Evolutionary conservation across 1,284 basidiomycete genomes (phyloP).

Genomic region (Gomphus sp.): DNA sequence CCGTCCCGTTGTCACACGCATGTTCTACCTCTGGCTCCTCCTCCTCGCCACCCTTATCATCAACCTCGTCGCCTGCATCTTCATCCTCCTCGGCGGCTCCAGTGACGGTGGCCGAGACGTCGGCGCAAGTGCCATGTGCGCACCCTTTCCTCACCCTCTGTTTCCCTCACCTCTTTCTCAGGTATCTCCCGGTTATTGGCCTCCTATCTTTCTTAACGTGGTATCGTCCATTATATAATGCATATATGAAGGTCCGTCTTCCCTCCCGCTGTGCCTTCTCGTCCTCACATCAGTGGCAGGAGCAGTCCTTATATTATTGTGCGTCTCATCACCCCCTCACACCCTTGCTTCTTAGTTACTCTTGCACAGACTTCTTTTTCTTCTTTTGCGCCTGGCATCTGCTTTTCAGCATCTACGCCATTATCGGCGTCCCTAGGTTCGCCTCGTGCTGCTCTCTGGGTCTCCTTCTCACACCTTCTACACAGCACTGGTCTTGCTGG

Average conservation of each 20-base stretch:
- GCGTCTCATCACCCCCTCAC: conserved; percentile 20
- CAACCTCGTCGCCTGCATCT: conserved; percentile 89
- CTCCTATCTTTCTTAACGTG: conserved; percentile 82
- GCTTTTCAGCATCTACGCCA: conserved; percentile 71
- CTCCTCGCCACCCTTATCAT: conserved; percentile 71
- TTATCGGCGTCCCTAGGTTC: conserved; percentile 44
- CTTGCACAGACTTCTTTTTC: conserved; percentile 78
- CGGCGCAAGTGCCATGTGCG: conserved; percentile 70
- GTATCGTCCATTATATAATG: conserved; percentile 96
- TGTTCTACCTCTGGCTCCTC: conserved; percentile 86
- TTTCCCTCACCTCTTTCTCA: conserved; percentile 23
- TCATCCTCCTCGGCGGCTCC: conserved; percentile 72
- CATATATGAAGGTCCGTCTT: conserved; percentile 80
- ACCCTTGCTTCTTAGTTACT: conserved; percentile 13
- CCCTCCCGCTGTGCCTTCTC: conserved; percentile 9
- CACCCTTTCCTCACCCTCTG: conserved; percentile 16
- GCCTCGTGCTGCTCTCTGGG: conserved; percentile 37
- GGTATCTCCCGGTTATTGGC: conserved; percentile 80
- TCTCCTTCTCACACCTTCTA: conserved; percentile 12
- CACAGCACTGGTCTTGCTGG: conserved; percentile 86
- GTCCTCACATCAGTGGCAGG: conserved; percentile 32
- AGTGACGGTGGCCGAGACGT: conserved; percentile 74
- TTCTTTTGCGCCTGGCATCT: conserved; percentile 93
- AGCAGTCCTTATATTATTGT: conserved; percentile 83
- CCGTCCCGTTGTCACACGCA: conserved; percentile 69